Conservation (phyloP, 2,329 filamentous ascomycete genomes). For the Venturia pyrina region DNA sequence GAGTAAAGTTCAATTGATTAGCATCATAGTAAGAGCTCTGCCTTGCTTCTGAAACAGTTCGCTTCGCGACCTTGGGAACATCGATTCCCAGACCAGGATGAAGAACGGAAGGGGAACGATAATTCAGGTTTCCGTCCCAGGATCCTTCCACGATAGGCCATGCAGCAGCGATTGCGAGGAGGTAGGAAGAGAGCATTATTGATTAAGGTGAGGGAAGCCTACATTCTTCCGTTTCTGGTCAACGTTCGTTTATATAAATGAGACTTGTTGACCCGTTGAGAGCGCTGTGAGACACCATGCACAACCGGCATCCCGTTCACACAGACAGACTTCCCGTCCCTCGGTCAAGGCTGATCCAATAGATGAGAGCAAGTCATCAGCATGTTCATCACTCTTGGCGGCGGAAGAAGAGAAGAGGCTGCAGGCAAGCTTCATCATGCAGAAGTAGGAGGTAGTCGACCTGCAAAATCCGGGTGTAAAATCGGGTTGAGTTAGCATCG, state of each 20-base stretch:
- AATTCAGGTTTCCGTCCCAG: conserved; percentile 8
- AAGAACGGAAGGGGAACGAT: conserved; percentile 6
- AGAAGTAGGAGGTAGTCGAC: no score
- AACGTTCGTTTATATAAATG: neutral
- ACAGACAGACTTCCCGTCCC: neutral
- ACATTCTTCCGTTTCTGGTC: neutral
- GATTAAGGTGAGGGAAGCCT: neutral
- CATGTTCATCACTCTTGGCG: neutral
- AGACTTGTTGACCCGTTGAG: neutral
- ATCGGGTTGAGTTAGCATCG: no score
- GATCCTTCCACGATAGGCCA: neutral
- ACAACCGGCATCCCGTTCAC: neutral
- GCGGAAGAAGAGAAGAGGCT: neutral
- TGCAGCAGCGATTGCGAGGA: neutral
- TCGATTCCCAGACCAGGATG: conserved; percentile 45
- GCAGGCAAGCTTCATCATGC: neutral
- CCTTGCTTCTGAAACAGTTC: conserved; percentile 4
- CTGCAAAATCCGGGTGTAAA: no score
- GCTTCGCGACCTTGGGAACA: conserved; percentile 23
- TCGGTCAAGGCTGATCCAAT: neutral
- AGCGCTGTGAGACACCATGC: neutral
- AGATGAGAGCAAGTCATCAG: neutral
- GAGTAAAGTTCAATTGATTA: conserved; percentile 49
- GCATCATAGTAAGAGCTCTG: neutral
- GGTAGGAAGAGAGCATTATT: neutral